Evolutionary conservation across 2,329 filamentous ascomycete genomes (phyloP).

Genomic region (Ophiosphaerella korrae): DNA sequence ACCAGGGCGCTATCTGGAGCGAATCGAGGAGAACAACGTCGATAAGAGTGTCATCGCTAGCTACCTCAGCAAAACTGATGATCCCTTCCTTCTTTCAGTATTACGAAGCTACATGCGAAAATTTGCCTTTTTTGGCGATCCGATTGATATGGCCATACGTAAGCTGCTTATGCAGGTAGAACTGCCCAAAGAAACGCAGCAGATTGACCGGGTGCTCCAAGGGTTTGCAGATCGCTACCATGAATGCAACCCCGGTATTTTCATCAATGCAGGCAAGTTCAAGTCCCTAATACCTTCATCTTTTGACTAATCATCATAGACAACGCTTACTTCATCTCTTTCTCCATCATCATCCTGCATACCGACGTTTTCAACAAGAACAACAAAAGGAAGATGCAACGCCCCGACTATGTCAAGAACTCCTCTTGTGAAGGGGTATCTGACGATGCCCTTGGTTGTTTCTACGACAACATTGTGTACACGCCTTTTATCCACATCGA

Average conservation of each 20-base stretch:
- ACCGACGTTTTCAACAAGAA: conserved; percentile 99
- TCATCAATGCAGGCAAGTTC: conserved; percentile 68
- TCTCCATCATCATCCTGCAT: conserved; percentile 93
- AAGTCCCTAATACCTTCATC: neutral
- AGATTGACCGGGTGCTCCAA: conserved; percentile 93
- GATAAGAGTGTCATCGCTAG: conserved; percentile 83
- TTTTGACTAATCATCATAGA: conserved; percentile 55
- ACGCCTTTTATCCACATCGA: conserved; percentile 98
- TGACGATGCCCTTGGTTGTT: conserved; percentile 90
- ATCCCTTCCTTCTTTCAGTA: conserved; percentile 81
- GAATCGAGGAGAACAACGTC: conserved; percentile 78
- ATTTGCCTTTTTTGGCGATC: conserved; percentile 94
- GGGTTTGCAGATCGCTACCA: conserved; percentile 96
- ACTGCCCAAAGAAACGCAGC: conserved; percentile 94
- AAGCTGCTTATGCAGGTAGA: conserved; percentile 97
- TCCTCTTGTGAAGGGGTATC: conserved; percentile 90
- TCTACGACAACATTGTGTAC: conserved; percentile 98
- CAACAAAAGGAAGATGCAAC: conserved; percentile 99
- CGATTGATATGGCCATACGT: conserved; percentile 95
- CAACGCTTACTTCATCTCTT: conserved; percentile 97
- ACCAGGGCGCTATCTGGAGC: conserved; percentile 83
- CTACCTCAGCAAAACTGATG: conserved; percentile 82
- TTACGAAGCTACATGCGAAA: conserved; percentile 93
- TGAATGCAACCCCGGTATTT: conserved; percentile 97
- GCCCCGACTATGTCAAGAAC: conserved; percentile 92